Percentiles rank a stretch among this genome's conserved stretches.
These are phyloP conservation scores for Botryosphaeria agaves DNA, from an alignment of 2,329 filamentous ascomycete genomes.

Conservation along the genomic window DNA sequence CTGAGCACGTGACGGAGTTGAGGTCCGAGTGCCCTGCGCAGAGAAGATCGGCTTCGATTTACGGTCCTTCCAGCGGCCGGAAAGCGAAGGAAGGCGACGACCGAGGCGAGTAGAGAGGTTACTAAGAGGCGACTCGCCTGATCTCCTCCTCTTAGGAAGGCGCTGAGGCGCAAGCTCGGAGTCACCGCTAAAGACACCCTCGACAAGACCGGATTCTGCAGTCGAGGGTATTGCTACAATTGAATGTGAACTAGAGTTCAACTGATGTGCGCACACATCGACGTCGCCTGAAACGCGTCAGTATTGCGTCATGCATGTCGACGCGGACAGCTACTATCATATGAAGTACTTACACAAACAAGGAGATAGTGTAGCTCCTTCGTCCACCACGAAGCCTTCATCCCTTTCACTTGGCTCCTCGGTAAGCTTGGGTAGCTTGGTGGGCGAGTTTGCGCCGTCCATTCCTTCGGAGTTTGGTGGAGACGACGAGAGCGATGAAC, in stretches of 20 bases:
- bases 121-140: slow-evolving; percentile 41
- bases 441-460: slow-evolving; percentile 39
- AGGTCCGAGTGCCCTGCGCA: slow-evolving; percentile 20
- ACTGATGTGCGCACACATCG: slow-evolving; percentile 2
- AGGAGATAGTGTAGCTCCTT: slow-evolving; percentile 33
- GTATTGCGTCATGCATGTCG: too few species aligned
- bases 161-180: slow-evolving; percentile 34
- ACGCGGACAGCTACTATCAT: too few species aligned
- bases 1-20: slow-evolving; percentile 37
- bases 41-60: slow-evolving; percentile 13
- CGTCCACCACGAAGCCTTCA: slow-evolving; percentile 34
- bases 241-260: background rate
- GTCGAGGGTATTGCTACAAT: slow-evolving; percentile 11
- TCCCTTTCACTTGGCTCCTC: slow-evolving; percentile 65
- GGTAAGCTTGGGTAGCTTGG: slow-evolving; percentile 66
- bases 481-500: slow-evolving; percentile 56
- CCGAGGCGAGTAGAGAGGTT: slow-evolving; percentile 49
- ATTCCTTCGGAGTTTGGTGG: slow-evolving; percentile 32
- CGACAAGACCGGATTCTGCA: slow-evolving; percentile 43
- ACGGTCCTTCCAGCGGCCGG: slow-evolving; percentile 36
- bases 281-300: slow-evolving; percentile 3
- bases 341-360: slow-evolving; percentile 52
- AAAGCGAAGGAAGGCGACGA: slow-evolving; percentile 38
- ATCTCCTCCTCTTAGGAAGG: slow-evolving; percentile 37
- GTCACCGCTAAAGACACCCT: slow-evolving; percentile 46